Base-by-base conservation (phyloP, 805 yeast species). In the Cyberlindnera euphorbiiphila region DNA sequence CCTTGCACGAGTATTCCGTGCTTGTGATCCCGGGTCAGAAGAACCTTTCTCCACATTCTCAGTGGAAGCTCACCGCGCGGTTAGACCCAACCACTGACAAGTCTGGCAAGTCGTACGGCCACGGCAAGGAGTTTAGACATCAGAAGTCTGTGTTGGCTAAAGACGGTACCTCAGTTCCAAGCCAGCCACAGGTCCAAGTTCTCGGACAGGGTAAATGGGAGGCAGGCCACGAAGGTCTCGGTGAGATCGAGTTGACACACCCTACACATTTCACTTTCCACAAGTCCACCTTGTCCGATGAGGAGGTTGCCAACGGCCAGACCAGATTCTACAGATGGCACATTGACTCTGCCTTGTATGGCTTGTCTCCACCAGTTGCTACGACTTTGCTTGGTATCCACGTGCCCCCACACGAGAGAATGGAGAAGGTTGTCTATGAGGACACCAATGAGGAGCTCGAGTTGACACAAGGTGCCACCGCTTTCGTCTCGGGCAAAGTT, bases 311-410 rank as follows among this genome's bases (percentile, higher is more conserved):
- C 7, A 54, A 74, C 17, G 75, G 79, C 35, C 73, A 74, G 59
- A 87, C 96, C 3, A 72, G 94, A 51, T 87, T 80, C 60, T 87
- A 86, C 72, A 75, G 96, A 64, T 87, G 96, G 96, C 96, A 87
- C 63, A 85, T 87, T 47, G 96, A 87, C 61, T 81, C 93, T 25
- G 96, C 96, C 5, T 70, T 87, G 27, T 87, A 87, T 54, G 95
- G 76, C 25, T 71, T 86, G 50, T 76, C 89, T 12, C 95, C 96
- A 20, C 96, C 96, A 21, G 75, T 82, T 49, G 84, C 81, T 25
- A 87, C 96, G 11, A 86, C 95, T 2, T 69, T 87, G 44, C 68
- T 87, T 36, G 96, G 95, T 4, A 77, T 87, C 45, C 74, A 79
- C 53, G 91, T 85, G 12, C 95, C 95, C 6, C 76, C 81, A 15